phyloP scores from a whole-genome alignment of 1,284 basidiomycete species.

The Trichosporon inkin region DNA sequence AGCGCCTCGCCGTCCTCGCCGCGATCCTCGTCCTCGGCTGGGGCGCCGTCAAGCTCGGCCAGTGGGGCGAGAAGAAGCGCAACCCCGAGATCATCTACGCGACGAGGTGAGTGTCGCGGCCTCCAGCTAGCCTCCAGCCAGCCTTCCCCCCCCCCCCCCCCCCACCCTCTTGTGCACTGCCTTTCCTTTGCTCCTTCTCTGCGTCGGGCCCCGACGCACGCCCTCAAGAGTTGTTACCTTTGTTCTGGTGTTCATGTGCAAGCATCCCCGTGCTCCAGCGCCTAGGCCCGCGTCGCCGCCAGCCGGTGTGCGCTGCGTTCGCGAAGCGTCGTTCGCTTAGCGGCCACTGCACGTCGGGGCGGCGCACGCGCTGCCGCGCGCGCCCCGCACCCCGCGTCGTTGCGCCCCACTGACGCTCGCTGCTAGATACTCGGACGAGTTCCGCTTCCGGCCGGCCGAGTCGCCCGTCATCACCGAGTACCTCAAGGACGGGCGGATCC shows the following conservation, averaged over 20 bases:
- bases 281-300: too few species aligned
- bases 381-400: not conserved
- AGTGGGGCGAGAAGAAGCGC: conserved; percentile 8
- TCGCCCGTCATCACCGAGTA: conserved; percentile 51
- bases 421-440: conserved; percentile 50
- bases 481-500: conserved; percentile 47
- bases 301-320: too few species aligned
- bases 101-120: conserved; percentile 41
- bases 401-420: not conserved
- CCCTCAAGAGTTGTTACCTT: too few species aligned
- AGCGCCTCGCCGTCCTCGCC: conserved; percentile 36
- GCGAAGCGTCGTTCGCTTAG: too few species aligned
- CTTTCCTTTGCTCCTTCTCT: too few species aligned
- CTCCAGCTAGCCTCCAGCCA: too few species aligned
- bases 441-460: conserved; percentile 51
- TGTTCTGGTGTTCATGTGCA: too few species aligned
- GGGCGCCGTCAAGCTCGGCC: conserved; percentile 33
- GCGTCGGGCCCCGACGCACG: too few species aligned
- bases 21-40: conserved; percentile 39
- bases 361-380: not conserved
- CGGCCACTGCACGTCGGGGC: too few species aligned
- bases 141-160: too few species aligned
- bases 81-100: conserved; percentile 49
- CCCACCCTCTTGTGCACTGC: too few species aligned
- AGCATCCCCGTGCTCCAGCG: too few species aligned